These are phyloP conservation scores for Fusarium staphyleae DNA, from an alignment of 2,329 filamentous ascomycete genomes.

Conservation along the genomic window DNA sequence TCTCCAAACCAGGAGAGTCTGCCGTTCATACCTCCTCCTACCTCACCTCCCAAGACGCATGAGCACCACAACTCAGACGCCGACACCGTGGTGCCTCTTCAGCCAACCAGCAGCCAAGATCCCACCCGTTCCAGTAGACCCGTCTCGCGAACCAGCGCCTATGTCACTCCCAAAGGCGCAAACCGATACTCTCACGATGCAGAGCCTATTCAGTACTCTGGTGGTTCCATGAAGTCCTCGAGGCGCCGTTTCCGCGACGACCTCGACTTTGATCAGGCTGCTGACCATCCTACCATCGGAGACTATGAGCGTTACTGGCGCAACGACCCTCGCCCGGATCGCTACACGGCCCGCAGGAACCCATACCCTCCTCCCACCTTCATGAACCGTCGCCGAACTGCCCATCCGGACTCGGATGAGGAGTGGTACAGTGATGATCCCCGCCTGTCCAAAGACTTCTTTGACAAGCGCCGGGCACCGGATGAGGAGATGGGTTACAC, in stretches of 20 bases:
- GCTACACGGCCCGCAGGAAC: conserved; percentile 33
- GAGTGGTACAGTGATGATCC: conserved; percentile 34
- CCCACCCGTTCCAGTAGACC: conserved; percentile 23
- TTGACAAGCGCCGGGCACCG: conserved; percentile 22
- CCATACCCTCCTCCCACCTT: conserved; percentile 38
- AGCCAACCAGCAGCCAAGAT: conserved; percentile 31
- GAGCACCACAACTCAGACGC: conserved; percentile 24
- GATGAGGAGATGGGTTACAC: conserved; percentile 39
- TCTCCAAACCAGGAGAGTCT: conserved; percentile 21
- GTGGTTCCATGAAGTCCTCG: conserved; percentile 32
- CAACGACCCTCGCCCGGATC: conserved; percentile 31
- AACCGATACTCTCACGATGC: conserved; percentile 32
- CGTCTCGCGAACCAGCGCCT: conserved; percentile 29
- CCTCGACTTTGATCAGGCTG: conserved; percentile 34
- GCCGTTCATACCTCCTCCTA: conserved; percentile 17
- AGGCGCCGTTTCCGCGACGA: conserved; percentile 37
- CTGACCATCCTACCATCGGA: conserved; percentile 29
- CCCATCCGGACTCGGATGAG: conserved; percentile 38
- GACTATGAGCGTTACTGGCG: conserved; percentile 41
- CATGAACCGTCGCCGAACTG: conserved; percentile 33
- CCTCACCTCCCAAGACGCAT: conserved; percentile 12
- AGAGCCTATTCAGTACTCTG: conserved; percentile 34
- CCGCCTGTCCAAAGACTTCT: conserved; percentile 25
- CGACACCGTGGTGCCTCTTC: conserved; percentile 33
- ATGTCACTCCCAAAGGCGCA: conserved; percentile 18